Base-by-base conservation (phyloP, 108 stramenopile genomes). In the Skeletonema menzelii region DNA sequence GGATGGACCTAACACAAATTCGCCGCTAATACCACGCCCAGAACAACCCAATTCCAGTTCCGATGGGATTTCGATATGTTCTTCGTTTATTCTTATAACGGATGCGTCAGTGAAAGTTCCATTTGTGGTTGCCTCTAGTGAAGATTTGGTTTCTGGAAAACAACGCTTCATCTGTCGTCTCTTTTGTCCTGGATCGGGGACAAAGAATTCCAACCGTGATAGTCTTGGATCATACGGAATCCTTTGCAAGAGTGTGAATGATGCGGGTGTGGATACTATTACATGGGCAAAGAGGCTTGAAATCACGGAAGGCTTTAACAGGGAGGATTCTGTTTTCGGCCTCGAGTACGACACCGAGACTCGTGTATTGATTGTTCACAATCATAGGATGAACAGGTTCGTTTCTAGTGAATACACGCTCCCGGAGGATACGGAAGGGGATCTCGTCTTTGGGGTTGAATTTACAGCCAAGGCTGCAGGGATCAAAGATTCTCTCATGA, bases 111-210 rank as follows among this genome's bases (percentile, higher is more conserved):
- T 53, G 49, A 53, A 53, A 22, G 49, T 53, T 22, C 49, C 49
- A 5, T 53, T 53, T n/a, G 8, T 22, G 22, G 49, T 68, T 26
- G 56, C 67, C n/a, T 68, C 55, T 35, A 59, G 62, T 55, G n/a
- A 28, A 42, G 62, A 17, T 34, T 30, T 53, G 59, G 40, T 64
- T 31, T 35, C 56, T 28, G 67, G 67, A 24, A 69, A 17, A 7
- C 65, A 67, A 8, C 32, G 49, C 14, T 57, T 72, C 60, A 67
- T 78, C 37, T 70, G 70, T 55, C 77, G 77, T 31, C 38, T 78
- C 24, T 72, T 67, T 55, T 71, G 58, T 56, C 77, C 77, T 17
- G 63, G 63, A 47, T 38, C 37, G 17, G 58, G 59, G 7, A 27
- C 27, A 10, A 24, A 32, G 30, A 32, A 40, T 64, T 24, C 35